These are phyloP conservation scores for Mucor circinelloides DNA, from an alignment of 371 early-diverging fungal species.

Conservation along the genomic window DNA sequence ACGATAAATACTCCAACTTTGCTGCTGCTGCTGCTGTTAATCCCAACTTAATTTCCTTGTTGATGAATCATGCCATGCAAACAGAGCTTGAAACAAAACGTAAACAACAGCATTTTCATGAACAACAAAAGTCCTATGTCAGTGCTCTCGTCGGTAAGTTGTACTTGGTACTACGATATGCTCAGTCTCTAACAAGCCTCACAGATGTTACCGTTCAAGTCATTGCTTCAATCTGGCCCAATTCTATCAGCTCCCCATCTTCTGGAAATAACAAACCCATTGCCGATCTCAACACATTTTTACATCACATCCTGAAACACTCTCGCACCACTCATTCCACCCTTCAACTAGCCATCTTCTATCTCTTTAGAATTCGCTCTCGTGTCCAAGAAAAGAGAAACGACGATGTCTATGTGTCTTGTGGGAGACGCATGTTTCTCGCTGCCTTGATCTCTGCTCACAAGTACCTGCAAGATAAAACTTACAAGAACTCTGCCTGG, in stretches of 20 bases:
- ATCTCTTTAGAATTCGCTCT: slow-evolving; percentile 58
- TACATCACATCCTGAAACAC: slow-evolving; percentile 73
- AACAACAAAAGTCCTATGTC: slow-evolving; percentile 38
- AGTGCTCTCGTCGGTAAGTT: slow-evolving; percentile 41
- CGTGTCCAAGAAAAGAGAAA: slow-evolving; percentile 24
- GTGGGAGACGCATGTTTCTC: slow-evolving; percentile 79
- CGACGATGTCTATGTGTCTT: slow-evolving; percentile 37
- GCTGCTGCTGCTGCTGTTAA: neutral
- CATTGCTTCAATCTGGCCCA: slow-evolving; percentile 61
- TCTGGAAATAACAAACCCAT: slow-evolving; percentile 25
- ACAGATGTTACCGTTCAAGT: slow-evolving; percentile 58
- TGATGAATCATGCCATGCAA: slow-evolving; percentile 23
- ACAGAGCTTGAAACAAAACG: slow-evolving; percentile 11
- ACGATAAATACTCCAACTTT: slow-evolving; percentile 15
- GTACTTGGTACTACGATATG: neutral
- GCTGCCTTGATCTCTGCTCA: slow-evolving; percentile 76
- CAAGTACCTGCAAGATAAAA: slow-evolving; percentile 74
- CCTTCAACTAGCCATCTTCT: slow-evolving; percentile 72
- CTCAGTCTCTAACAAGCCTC: neutral
- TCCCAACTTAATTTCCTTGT: slow-evolving; percentile 18
- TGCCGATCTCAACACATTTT: slow-evolving; percentile 64
- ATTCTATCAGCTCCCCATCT: slow-evolving; percentile 14
- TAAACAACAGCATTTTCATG: slow-evolving; percentile 17
- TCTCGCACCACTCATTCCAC: slow-evolving; percentile 77
- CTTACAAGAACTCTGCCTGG: slow-evolving; percentile 80